These are phyloP conservation scores for Clathrus columnatus DNA, from an alignment of 768 basidiomycete genomes.

Conservation along the genomic window DNA sequence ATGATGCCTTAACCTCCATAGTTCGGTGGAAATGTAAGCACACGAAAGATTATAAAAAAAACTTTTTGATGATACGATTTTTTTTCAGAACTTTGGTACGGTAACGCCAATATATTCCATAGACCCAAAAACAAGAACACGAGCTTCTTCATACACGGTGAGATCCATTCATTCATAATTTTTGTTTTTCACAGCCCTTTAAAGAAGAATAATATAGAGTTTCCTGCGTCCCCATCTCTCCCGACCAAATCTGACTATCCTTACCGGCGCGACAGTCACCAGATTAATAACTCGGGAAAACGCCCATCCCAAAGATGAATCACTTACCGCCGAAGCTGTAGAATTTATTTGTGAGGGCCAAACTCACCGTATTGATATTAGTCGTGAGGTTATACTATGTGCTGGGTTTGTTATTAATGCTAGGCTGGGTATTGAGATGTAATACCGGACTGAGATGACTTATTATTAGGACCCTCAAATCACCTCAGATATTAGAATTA, in stretches of 20 bases:
- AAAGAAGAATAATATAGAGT: too few relatives aligned
- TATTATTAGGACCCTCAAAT: constrained; percentile 33
- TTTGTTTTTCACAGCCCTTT: too few relatives aligned
- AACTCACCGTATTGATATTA: constrained; percentile 28
- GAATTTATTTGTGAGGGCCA: constrained; percentile 29
- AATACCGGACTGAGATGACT: not conserved
- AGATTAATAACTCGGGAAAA: constrained; percentile 14
- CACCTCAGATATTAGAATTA: constrained; percentile 46
- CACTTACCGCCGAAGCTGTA: constrained; percentile 37
- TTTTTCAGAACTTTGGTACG: not conserved
- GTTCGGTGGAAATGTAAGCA: not conserved
- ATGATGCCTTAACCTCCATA: not conserved
- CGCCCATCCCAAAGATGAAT: not conserved
- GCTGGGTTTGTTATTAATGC: not conserved
- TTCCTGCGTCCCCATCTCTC: not conserved
- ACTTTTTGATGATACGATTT: not conserved
- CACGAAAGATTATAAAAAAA: not conserved
- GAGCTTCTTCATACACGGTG: not conserved
- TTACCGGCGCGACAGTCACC: constrained; percentile 22
- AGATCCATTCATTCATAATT: not conserved
- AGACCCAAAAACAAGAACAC: not conserved
- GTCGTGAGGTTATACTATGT: constrained; percentile 38
- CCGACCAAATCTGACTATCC: constrained; percentile 9
- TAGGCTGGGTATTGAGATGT: not conserved
- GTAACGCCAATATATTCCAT: not conserved